Evolutionary conservation across 495 filamentous ascomycete species (phyloP).

Genomic region (Aspergillus bertholletiae): DNA sequence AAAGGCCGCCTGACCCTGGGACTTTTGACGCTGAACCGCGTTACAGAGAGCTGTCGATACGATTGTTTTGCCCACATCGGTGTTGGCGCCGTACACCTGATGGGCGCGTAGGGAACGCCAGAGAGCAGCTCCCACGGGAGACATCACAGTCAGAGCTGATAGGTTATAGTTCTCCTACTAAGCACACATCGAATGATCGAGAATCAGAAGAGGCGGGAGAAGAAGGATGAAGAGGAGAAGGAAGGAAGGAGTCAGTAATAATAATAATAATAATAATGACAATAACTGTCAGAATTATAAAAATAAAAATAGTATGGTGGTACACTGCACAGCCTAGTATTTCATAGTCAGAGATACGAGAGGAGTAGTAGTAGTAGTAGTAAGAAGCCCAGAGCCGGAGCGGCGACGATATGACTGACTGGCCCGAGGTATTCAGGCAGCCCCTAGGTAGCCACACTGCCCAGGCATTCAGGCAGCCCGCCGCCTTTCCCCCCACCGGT

Average conservation of each 20-base stretch:
- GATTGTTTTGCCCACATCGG: constrained; percentile 76
- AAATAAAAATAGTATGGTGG: neutral
- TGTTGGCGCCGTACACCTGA: constrained; percentile 78
- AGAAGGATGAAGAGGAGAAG: neutral
- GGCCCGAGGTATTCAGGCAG: neutral
- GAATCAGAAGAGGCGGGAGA: too few relatives aligned
- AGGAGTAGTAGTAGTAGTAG: neutral
- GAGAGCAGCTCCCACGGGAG: constrained; percentile 45
- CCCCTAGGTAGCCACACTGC: too few relatives aligned
- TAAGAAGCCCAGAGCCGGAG: neutral
- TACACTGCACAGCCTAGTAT: neutral
- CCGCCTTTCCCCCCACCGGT: neutral
- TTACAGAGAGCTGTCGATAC: constrained; percentile 67
- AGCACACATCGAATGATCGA: neutral
- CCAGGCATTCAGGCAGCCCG: constrained; percentile 1
- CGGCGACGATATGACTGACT: neutral
- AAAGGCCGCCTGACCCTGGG: constrained; percentile 50
- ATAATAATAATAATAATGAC: neutral
- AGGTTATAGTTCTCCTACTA: neutral
- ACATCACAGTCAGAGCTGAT: constrained; percentile 18
- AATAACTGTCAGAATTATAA: neutral
- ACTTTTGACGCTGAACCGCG: constrained; percentile 43
- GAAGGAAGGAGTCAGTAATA: neutral
- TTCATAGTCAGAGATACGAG: neutral
- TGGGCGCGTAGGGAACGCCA: constrained; percentile 61